Percentiles rank a stretch among this genome's conserved stretches.
Evolutionary conservation across 1,139 yeast species (phyloP).

Genomic region (Yamadazyma diospyri): DNA sequence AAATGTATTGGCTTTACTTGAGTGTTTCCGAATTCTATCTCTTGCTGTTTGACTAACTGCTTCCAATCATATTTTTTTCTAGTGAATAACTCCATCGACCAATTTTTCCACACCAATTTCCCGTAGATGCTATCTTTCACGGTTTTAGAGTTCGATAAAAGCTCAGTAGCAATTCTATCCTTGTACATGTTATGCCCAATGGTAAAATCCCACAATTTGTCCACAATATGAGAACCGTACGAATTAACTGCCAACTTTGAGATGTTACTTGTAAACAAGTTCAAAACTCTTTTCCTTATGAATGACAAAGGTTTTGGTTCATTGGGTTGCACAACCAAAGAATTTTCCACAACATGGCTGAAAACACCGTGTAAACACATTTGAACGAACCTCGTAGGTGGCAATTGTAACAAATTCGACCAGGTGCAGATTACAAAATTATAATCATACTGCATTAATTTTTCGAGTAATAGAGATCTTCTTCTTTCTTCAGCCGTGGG

Average conservation of each 20-base stretch:
- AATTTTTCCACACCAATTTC: slow-evolving; percentile 89
- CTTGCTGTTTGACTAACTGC: slow-evolving; percentile 65
- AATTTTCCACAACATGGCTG: slow-evolving; percentile 75
- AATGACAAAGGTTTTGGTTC: slow-evolving; percentile 50
- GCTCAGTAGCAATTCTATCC: slow-evolving; percentile 75
- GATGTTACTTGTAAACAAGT: slow-evolving; percentile 52
- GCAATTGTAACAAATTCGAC: slow-evolving; percentile 58
- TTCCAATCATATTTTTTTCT: slow-evolving; percentile 87
- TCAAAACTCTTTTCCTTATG: slow-evolving; percentile 67
- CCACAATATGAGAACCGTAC: slow-evolving; percentile 89
- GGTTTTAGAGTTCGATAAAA: slow-evolving; percentile 56
- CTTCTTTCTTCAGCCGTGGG: slow-evolving; percentile 89
- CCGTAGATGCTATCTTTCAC: slow-evolving; percentile 88
- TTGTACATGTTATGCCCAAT: slow-evolving; percentile 76
- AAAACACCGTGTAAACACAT: slow-evolving; percentile 88
- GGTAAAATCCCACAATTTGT: slow-evolving; percentile 78
- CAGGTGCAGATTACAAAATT: slow-evolving; percentile 56
- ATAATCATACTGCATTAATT: slow-evolving; percentile 63
- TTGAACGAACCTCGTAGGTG: slow-evolving; percentile 55
- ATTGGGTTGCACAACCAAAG: slow-evolving; percentile 37
- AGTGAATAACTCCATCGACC: slow-evolving; percentile 76
- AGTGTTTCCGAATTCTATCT: slow-evolving; percentile 38
- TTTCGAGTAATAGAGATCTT: slow-evolving; percentile 69
- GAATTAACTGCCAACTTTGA: slow-evolving; percentile 75
- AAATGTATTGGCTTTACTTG: slow-evolving; percentile 38